Evolutionary conservation across 495 filamentous ascomycete genomes (phyloP), one percentile per base, ranked within the genome.

Genomic region (Tuber borchii): DNA sequence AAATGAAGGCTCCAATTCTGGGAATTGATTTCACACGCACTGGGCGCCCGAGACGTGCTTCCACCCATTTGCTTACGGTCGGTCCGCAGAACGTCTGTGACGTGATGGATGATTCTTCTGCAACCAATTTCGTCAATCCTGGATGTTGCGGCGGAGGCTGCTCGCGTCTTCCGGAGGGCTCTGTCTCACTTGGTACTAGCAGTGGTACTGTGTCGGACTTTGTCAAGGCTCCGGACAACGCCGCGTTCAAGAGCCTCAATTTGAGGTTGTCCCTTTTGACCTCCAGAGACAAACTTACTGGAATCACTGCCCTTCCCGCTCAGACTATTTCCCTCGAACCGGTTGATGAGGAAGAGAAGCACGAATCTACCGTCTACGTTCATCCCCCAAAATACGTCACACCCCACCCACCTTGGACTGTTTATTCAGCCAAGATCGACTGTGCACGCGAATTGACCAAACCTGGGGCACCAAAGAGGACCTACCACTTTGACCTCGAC

Each of bases 401-500:
- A 78, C 95, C 95, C n/a, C 95, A 99, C 82, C 93, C 92, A 51
- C 95, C 95, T 1, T 93, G 97, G 83, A 87, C 93, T 72, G 94
- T 99, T 70, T 95, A 91, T 84, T 91, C 93, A 14, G 94, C 94
- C 37, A 92, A 89, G 75, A 88, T 99, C 65, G 89, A 92, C 83
- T 89, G 89, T 80, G 89, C 93, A 1, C 91, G 95, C 42, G 93
- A 97, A 83, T 85, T 99, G 75, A 99, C 95, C 1, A 90, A 89
- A 77, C 85, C 87, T n/a, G 94, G 94, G n/a, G 95, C 95, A 17
- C 92, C 95, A 86, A 98, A 98, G 87, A 87, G 94, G 68, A 99
- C 95, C 0, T 97, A 93, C 84, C 95, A 99, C 83, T 97, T 97
- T 79, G 95, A 97, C 77, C 89, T 99, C 56, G 95, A 98, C 80